Conservation (phyloP, 352 stramenopile species). For the Globisporangium orthogonon region DNA sequence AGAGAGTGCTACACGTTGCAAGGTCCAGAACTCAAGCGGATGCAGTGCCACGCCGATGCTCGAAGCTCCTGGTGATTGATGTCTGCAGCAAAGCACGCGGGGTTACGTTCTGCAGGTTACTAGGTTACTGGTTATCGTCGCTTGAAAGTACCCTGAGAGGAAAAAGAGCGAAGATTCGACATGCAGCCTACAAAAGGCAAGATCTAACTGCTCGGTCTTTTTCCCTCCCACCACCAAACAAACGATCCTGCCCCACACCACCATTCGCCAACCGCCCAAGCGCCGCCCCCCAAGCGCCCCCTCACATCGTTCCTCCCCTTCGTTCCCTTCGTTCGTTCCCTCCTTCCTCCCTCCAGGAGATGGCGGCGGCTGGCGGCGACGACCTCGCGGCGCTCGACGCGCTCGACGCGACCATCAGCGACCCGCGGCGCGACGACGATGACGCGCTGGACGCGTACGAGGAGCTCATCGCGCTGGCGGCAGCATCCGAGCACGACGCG, state of each 20-base stretch:
- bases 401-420: constrained; percentile 56
- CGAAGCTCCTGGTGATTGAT: too few species aligned
- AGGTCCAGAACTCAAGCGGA: too few species aligned
- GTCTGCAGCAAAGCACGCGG: too few species aligned
- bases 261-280: neutral
- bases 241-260: neutral
- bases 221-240: neutral
- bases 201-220: neutral
- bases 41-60: too few species aligned
- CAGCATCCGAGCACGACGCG: constrained; percentile 11
- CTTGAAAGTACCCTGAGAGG: too few species aligned
- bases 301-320: too few species aligned
- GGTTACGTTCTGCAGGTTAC: too few species aligned
- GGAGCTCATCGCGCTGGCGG: constrained; percentile 53
- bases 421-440: constrained; percentile 65
- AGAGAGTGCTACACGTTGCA: too few species aligned
- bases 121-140: too few species aligned
- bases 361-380: constrained; percentile 21
- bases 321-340: too few species aligned
- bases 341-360: neutral
- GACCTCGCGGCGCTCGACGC: constrained; percentile 55
- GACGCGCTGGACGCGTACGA: constrained; percentile 68
- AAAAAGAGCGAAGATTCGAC: neutral
- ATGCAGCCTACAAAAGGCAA: neutral
- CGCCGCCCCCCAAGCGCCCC: neutral